Evolutionary conservation across 805 yeast genomes (phyloP).

Genomic region (Candida yuanshanica): DNA sequence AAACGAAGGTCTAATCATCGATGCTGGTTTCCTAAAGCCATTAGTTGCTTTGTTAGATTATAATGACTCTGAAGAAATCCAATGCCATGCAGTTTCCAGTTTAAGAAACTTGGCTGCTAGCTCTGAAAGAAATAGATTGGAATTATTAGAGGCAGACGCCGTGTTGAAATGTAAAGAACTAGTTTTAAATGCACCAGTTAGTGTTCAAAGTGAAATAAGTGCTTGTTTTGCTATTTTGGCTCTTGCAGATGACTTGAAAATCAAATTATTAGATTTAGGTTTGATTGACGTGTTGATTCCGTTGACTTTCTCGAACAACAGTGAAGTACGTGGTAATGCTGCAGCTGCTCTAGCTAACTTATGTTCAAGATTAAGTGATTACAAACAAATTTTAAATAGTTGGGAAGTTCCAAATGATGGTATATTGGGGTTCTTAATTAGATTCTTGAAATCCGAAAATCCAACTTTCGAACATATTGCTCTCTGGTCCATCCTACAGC

Average conservation of each 20-base stretch:
- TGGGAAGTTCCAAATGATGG: slow-evolving; percentile 85
- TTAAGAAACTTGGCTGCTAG: slow-evolving; percentile 94
- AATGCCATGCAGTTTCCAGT: slow-evolving; percentile 97
- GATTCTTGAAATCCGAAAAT: slow-evolving; percentile 78
- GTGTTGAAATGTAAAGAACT: slow-evolving; percentile 87
- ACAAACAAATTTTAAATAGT: slow-evolving; percentile 66
- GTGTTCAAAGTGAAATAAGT: slow-evolving; percentile 92
- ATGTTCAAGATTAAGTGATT: slow-evolving; percentile 84
- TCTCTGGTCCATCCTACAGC: slow-evolving; percentile 90
- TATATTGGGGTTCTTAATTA: slow-evolving; percentile 71
- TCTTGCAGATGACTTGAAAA: slow-evolving; percentile 88
- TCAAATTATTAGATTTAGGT: slow-evolving; percentile 74
- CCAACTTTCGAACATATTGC: slow-evolving; percentile 98
- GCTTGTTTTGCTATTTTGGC: slow-evolving; percentile 98
- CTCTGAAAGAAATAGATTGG: slow-evolving; percentile 86
- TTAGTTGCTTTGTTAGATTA: slow-evolving; percentile 79
- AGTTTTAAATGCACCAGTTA: slow-evolving; percentile 78
- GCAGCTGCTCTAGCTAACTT: slow-evolving; percentile 97
- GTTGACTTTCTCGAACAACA: slow-evolving; percentile 77
- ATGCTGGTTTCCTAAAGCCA: slow-evolving; percentile 93
- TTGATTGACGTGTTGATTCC: slow-evolving; percentile 88
- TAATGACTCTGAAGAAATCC: slow-evolving; percentile 89
- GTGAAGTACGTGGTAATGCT: slow-evolving; percentile 96
- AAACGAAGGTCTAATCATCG: slow-evolving; percentile 92
- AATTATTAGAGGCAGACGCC: slow-evolving; percentile 91